Percentiles rank a stretch among this genome's conserved stretches.
phyloP scores from a whole-genome alignment of 768 basidiomycete genomes.

The Favolaschia claudopus region DNA sequence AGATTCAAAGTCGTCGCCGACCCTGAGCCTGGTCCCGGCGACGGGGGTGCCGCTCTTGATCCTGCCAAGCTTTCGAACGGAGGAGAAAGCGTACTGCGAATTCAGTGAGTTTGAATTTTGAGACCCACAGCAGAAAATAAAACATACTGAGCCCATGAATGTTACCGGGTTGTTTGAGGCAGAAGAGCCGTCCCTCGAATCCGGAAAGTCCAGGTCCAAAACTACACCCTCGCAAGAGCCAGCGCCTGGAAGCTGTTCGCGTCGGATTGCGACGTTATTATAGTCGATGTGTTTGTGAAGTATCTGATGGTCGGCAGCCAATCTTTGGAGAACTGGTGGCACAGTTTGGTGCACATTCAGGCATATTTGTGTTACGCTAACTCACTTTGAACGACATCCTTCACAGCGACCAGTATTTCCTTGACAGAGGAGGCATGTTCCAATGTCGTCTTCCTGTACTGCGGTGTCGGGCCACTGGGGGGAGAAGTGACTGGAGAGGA shows the following conservation, averaged over 20 bases:
- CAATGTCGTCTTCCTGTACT: neutral
- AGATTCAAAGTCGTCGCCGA: slow-evolving; percentile 9
- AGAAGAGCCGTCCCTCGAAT: slow-evolving; percentile 1
- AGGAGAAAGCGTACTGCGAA: slow-evolving; percentile 5
- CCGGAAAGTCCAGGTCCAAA: slow-evolving; percentile 15
- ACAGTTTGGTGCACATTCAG: too few relatives aligned
- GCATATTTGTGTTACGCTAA: too few relatives aligned
- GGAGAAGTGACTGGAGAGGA: too few relatives aligned
- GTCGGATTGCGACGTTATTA: neutral
- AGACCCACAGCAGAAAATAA: neutral
- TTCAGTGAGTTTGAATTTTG: neutral
- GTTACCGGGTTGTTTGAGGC: neutral
- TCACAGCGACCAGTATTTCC: slow-evolving; percentile 6
- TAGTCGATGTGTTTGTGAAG: slow-evolving; percentile 14
- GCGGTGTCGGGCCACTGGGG: neutral
- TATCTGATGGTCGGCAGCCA: neutral
- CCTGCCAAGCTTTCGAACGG: neutral
- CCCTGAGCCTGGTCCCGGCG: neutral
- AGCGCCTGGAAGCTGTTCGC: neutral
- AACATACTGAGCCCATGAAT: neutral
- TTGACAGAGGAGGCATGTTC: slow-evolving; percentile 1
- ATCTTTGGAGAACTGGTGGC: slow-evolving; percentile 4
- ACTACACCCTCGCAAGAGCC: slow-evolving; percentile 6
- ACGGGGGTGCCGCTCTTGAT: neutral
- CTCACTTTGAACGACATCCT: slow-evolving; percentile 5